Percentiles rank a stretch among this genome's conserved stretches.
phyloP scores from a whole-genome alignment of 345 rosid species.

The Camelina neglecta region DNA sequence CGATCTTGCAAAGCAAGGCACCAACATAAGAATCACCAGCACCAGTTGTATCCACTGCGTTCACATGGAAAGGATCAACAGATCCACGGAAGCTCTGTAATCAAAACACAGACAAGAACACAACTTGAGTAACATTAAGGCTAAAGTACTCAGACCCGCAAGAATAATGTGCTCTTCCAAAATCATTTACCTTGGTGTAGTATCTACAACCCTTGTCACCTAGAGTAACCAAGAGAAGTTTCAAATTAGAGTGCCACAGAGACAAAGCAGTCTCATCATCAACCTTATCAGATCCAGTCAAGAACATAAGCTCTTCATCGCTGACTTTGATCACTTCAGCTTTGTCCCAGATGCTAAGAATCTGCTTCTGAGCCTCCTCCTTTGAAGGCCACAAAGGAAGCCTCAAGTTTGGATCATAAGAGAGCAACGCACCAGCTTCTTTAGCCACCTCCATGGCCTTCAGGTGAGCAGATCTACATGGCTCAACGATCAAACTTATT shows the following conservation, averaged over 20 bases:
- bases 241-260: constrained; percentile 84
- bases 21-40: constrained; percentile 97
- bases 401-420: constrained; percentile 94
- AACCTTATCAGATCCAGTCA: constrained; percentile 80
- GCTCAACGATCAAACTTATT: constrained; percentile 97
- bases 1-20: constrained; percentile 80
- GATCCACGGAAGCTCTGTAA: constrained; percentile 73
- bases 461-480: constrained; percentile 92
- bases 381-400: constrained; percentile 95
- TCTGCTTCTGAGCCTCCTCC: constrained; percentile 88
- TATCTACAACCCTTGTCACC: constrained; percentile 96
- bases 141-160: background rate
- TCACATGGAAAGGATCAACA: constrained; percentile 80
- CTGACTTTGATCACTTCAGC: constrained; percentile 96
- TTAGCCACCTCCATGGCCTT: constrained; percentile 95
- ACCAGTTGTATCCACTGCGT: constrained; percentile 88
- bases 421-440: constrained; percentile 85
- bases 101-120: background rate
- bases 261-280: constrained; percentile 81
- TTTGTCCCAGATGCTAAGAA: constrained; percentile 93
- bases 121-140: background rate
- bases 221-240: constrained; percentile 84
- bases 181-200: constrained; percentile 78
- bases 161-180: background rate
- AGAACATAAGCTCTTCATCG: constrained; percentile 91